These are phyloP conservation scores for Ammopiptanthus mongolicus DNA, from an alignment of 306 rosid genomes.

Conservation along the genomic window DNA sequence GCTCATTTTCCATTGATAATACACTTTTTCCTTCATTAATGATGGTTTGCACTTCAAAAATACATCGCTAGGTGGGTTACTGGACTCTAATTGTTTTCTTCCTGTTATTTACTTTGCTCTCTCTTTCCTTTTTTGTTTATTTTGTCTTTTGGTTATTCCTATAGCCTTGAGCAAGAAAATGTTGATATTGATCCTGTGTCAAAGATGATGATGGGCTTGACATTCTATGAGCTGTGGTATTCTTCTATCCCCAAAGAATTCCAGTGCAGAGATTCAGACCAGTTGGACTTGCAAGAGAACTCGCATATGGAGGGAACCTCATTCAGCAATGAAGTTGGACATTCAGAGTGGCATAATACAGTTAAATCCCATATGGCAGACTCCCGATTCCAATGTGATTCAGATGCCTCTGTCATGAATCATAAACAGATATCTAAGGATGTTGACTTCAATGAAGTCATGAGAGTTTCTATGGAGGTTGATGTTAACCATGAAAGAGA, in stretches of 20 bases:
- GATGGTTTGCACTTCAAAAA: slow-evolving; percentile 12
- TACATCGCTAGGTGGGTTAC: neutral
- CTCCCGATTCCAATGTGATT: slow-evolving; percentile 26
- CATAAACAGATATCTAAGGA: slow-evolving; percentile 19
- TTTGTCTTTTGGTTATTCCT: slow-evolving; percentile 4
- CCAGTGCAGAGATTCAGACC: slow-evolving; percentile 49
- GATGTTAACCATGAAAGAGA: slow-evolving; percentile 31
- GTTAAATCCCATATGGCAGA: slow-evolving; percentile 44
- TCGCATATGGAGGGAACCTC: slow-evolving; percentile 27
- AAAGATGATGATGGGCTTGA: slow-evolving; percentile 59
- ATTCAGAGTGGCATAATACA: slow-evolving; percentile 36
- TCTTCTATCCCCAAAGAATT: slow-evolving; percentile 58
- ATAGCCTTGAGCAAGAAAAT: slow-evolving; percentile 58
- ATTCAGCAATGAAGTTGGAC: slow-evolving; percentile 18
- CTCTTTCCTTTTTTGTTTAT: neutral
- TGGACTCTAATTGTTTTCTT: neutral
- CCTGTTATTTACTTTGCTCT: neutral
- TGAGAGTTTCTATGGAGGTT: slow-evolving; percentile 25
- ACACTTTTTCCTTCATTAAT: neutral
- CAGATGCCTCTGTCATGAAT: slow-evolving; percentile 64
- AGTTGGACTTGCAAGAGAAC: slow-evolving; percentile 28
- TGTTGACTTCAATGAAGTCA: slow-evolving; percentile 14
- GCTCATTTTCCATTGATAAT: slow-evolving; percentile 8
- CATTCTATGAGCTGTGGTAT: slow-evolving; percentile 65
- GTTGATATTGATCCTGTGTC: slow-evolving; percentile 44